A percentile compares a stretch with the other conserved stretches of the same genome.
Conservation (phyloP, 2,329 filamentous ascomycete genomes). For the Pseudopithomyces chartarum region DNA sequence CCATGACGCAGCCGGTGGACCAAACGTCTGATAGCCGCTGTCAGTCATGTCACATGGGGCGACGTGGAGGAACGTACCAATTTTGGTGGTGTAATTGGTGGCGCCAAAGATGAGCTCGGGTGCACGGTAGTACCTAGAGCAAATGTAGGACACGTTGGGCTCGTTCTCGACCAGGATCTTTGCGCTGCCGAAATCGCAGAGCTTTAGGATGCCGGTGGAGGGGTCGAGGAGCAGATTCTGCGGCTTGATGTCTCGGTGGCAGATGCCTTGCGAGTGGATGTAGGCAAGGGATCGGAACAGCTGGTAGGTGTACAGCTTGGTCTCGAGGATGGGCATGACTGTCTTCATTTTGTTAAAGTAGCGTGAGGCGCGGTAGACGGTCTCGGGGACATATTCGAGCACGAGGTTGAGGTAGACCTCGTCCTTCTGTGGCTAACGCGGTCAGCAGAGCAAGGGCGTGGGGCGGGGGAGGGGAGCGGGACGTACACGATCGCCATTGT, state of each 20-base stretch:
- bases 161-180: constrained; percentile 99
- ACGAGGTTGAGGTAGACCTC: constrained; percentile 99
- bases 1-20: constrained; percentile 99
- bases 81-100: constrained; percentile 99
- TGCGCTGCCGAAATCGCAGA: constrained; percentile 98
- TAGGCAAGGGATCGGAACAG: constrained; percentile 97
- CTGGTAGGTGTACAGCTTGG: constrained; percentile 99
- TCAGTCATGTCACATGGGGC: constrained; percentile 24
- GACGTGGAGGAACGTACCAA: constrained; percentile 68
- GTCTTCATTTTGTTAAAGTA: constrained; percentile 99
- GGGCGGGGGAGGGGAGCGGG: constrained; percentile 6
- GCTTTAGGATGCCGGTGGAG: constrained; percentile 86
- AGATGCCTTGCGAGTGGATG: constrained; percentile 99
- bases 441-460: constrained; percentile 30
- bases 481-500: constrained; percentile 93
- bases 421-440: constrained; percentile 64
- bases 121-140: constrained; percentile 97
- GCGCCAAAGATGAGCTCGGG: constrained; percentile 98
- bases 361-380: constrained; percentile 94
- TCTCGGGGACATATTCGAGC: constrained; percentile 97
- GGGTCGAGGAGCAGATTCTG: constrained; percentile 96
- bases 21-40: constrained; percentile 75
- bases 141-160: constrained; percentile 99
- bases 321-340: constrained; percentile 97
- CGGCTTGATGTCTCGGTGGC: constrained; percentile 98